phyloP scores from a whole-genome alignment of 179 eudicot species.

The Beta lomatogona region DNA sequence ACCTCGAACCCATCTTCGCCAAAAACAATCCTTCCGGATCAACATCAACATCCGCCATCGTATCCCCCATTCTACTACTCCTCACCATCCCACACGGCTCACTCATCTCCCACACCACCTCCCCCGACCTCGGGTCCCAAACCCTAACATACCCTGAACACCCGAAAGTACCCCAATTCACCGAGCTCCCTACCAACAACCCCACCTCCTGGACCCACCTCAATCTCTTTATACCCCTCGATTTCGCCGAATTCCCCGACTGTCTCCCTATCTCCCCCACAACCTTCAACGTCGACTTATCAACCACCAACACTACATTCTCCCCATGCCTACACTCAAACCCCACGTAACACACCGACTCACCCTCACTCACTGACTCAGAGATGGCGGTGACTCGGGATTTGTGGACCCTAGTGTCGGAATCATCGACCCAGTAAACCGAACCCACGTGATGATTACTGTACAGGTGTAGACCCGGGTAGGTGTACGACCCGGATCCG shows the following conservation, averaged over 20 bases:
- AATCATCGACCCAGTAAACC: slow-evolving; percentile 57
- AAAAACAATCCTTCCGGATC: slow-evolving; percentile 45
- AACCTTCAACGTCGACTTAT: slow-evolving; percentile 42
- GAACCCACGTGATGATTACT: slow-evolving; percentile 25
- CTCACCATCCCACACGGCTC: slow-evolving; percentile 73
- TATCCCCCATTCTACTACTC: slow-evolving; percentile 67
- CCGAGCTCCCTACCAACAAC: slow-evolving; percentile 53
- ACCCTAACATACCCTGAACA: slow-evolving; percentile 70
- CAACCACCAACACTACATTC: slow-evolving; percentile 54
- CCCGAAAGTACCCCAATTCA: slow-evolving; percentile 65
- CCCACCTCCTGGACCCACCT: slow-evolving; percentile 40
- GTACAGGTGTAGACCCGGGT: slow-evolving; percentile 71
- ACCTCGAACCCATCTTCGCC: slow-evolving; percentile 69
- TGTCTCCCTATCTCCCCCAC: slow-evolving; percentile 59
- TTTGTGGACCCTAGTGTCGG: slow-evolving; percentile 59
- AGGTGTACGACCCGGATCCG: slow-evolving; percentile 48
- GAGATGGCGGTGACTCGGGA: slow-evolving; percentile 59
- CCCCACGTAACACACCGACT: slow-evolving; percentile 42
- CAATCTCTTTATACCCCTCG: slow-evolving; percentile 53
- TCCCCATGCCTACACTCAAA: slow-evolving; percentile 67
- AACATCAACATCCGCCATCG: slow-evolving; percentile 70
- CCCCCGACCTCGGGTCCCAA: slow-evolving; percentile 64
- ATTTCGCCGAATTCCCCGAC: slow-evolving; percentile 56
- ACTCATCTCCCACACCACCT: slow-evolving; percentile 73
- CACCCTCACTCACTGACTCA: not conserved